Percentiles rank a stretch among this genome's conserved stretches.
Evolutionary conservation across 2,329 filamentous ascomycete genomes (phyloP).

Genomic region (Bipolaris victoriae): DNA sequence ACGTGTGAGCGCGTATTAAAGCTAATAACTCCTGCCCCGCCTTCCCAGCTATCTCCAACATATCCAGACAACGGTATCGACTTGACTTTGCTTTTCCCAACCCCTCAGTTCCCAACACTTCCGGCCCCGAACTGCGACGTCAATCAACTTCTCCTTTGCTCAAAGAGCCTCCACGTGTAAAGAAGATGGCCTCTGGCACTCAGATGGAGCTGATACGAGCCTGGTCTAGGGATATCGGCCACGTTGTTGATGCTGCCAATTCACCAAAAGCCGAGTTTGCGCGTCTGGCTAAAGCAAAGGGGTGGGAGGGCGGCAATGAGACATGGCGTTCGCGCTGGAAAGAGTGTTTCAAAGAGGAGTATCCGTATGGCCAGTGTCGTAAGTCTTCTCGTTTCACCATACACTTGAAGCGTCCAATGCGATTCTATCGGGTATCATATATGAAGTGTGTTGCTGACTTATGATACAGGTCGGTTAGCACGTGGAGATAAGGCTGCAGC

Average conservation of each 20-base stretch:
- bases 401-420: neutral
- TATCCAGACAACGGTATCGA: neutral
- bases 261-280: slow-evolving; percentile 31
- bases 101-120: neutral
- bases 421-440: neutral
- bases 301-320: slow-evolving; percentile 26
- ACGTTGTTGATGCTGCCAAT: slow-evolving; percentile 13
- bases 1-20: slow-evolving; percentile 4
- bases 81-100: neutral
- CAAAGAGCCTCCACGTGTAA: neutral
- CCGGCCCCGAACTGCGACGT: neutral
- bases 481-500: neutral
- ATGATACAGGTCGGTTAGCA: slow-evolving; percentile 2
- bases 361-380: slow-evolving; percentile 17
- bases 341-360: slow-evolving; percentile 25
- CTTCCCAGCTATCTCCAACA: neutral
- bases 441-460: neutral
- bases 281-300: slow-evolving; percentile 26
- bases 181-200: slow-evolving; percentile 12
- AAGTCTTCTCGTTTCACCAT: slow-evolving; percentile 1
- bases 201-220: slow-evolving; percentile 19
- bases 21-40: slow-evolving; percentile 5
- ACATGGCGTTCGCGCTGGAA: slow-evolving; percentile 25
- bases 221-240: slow-evolving; percentile 20
- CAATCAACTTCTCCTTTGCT: neutral